These are phyloP conservation scores for Debaryomyces prosopidis DNA, from an alignment of 805 yeast genomes.

Conservation along the genomic window DNA sequence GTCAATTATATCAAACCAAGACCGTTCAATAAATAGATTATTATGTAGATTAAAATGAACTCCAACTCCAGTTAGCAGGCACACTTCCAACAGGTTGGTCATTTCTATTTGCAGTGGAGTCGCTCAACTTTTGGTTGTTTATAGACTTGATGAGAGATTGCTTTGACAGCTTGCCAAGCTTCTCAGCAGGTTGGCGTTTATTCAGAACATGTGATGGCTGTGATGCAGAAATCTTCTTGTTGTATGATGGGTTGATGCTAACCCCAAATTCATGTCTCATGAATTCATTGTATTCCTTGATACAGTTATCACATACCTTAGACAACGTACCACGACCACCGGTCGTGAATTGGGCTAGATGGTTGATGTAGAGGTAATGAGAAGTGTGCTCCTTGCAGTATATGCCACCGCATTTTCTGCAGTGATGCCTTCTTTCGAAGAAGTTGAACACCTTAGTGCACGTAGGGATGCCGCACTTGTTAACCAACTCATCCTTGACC, in stretches of 20 bases:
- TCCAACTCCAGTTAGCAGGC: slow-evolving; percentile 82
- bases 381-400: slow-evolving; percentile 70
- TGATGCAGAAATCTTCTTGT: slow-evolving; percentile 6
- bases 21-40: background rate
- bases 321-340: slow-evolving; percentile 67
- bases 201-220: background rate
- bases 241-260: background rate
- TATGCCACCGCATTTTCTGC: slow-evolving; percentile 82
- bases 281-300: slow-evolving; percentile 57
- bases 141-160: background rate
- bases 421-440: slow-evolving; percentile 80
- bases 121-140: background rate
- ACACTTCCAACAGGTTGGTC: slow-evolving; percentile 48
- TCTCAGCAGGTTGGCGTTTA: background rate
- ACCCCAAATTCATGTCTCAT: slow-evolving; percentile 43
- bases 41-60: slow-evolving; percentile 50
- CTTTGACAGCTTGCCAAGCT: background rate
- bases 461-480: slow-evolving; percentile 53
- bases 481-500: slow-evolving; percentile 68
- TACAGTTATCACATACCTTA: slow-evolving; percentile 71
- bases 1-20: too few species aligned
- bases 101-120: slow-evolving; percentile 9
- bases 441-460: slow-evolving; percentile 73
- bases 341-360: slow-evolving; percentile 62
- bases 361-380: slow-evolving; percentile 54